These are phyloP conservation scores for Laburnicola sp. DNA, from an alignment of 2,329 filamentous ascomycete genomes.

Conservation along the genomic window DNA sequence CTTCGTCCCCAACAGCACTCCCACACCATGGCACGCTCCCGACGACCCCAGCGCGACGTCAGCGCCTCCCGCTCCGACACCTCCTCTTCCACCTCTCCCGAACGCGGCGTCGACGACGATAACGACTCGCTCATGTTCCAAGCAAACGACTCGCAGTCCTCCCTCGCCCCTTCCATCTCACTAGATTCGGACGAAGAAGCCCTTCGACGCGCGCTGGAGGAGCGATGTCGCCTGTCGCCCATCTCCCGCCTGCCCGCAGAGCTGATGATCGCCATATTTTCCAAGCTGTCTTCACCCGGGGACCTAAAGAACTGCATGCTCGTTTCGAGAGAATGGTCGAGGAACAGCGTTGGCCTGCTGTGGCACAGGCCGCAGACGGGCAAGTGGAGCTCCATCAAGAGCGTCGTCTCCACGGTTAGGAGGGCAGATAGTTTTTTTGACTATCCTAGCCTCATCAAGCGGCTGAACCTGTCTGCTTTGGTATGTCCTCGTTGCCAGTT, in stretches of 20 bases:
- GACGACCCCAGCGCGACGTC: constrained; percentile 35
- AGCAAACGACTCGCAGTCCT: constrained; percentile 88
- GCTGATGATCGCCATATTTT: constrained; percentile 90
- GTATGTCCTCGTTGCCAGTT: neutral
- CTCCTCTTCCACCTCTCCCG: constrained; percentile 74
- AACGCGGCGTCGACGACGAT: constrained; percentile 80
- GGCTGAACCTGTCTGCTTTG: constrained; percentile 84
- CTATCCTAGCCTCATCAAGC: constrained; percentile 87
- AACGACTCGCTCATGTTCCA: constrained; percentile 88
- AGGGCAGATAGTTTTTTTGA: constrained; percentile 77
- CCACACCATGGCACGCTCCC: constrained; percentile 38
- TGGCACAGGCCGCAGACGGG: constrained; percentile 95
- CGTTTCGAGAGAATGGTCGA: constrained; percentile 91
- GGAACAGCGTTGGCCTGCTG: constrained; percentile 87
- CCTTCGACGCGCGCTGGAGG: constrained; percentile 58
- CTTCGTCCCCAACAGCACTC: neutral
- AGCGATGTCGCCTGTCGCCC: constrained; percentile 71
- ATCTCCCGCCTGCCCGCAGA: constrained; percentile 88
- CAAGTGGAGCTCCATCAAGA: constrained; percentile 78
- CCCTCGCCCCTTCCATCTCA: constrained; percentile 77
- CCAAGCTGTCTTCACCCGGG: constrained; percentile 72
- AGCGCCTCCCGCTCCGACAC: constrained; percentile 49
- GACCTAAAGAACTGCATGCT: constrained; percentile 89
- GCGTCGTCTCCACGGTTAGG: constrained; percentile 77
- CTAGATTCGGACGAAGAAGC: constrained; percentile 75